Evolutionary conservation across 345 rosid genomes (phyloP).

Genomic region (Adansonia digitata): DNA sequence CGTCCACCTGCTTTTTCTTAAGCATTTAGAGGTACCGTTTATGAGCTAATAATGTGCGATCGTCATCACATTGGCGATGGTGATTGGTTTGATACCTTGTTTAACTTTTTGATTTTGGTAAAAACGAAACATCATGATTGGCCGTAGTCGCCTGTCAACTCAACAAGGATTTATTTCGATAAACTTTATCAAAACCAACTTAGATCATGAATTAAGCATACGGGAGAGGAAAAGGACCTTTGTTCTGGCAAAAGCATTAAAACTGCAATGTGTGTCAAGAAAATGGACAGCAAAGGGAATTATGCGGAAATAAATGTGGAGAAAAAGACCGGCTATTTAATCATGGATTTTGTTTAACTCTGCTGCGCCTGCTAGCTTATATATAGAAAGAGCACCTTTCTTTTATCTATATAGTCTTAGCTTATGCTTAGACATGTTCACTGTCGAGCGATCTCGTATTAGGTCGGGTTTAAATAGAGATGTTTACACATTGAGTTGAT

Average conservation of each 20-base stretch:
- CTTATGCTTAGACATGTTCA: too few relatives aligned
- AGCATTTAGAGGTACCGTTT: constrained; percentile 20
- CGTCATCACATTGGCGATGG: constrained; percentile 24
- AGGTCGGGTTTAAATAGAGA: too few relatives aligned
- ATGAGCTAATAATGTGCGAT: constrained; percentile 32
- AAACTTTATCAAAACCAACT: neutral
- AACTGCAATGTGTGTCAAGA: neutral
- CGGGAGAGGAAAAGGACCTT: neutral
- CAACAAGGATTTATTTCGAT: constrained; percentile 8
- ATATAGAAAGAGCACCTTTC: neutral
- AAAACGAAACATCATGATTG: constrained; percentile 33
- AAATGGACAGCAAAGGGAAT: neutral
- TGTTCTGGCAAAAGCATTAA: neutral
- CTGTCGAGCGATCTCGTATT: too few relatives aligned
- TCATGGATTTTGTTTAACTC: neutral
- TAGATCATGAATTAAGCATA: neutral
- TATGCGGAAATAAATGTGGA: constrained; percentile 3
- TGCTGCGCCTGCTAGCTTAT: neutral
- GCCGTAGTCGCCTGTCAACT: constrained; percentile 34
- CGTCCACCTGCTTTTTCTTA: constrained; percentile 13
- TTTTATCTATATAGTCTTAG: too few relatives aligned
- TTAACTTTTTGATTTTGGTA: constrained; percentile 32
- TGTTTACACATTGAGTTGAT: too few relatives aligned
- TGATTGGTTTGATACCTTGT: constrained; percentile 41
- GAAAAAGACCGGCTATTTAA: neutral